phyloP scores from a whole-genome alignment of 805 yeast species.

The Starmerella cellae region DNA sequence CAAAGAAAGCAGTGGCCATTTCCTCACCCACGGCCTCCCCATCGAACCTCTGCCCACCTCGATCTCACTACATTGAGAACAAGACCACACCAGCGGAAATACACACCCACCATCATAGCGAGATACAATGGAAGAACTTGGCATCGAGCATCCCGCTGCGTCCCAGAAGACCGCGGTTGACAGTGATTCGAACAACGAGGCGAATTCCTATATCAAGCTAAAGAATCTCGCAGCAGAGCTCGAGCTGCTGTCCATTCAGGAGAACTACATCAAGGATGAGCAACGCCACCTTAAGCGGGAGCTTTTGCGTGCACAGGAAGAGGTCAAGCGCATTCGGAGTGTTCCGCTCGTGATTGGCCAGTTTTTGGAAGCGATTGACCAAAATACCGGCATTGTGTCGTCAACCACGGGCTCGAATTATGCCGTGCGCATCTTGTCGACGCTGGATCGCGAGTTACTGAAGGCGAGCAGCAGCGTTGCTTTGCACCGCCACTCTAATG shows the following conservation, averaged over 20 bases:
- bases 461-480: conserved; percentile 95
- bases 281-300: conserved; percentile 93
- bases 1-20: too few relatives aligned
- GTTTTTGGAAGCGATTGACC: conserved; percentile 93
- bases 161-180: conserved; percentile 1
- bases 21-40: too few relatives aligned
- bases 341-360: conserved; percentile 98
- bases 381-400: conserved; percentile 89
- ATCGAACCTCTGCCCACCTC: too few relatives aligned
- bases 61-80: too few relatives aligned
- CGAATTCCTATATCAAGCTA: conserved; percentile 68
- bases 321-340: conserved; percentile 91
- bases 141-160: conserved; percentile 12
- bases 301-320: conserved; percentile 92
- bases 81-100: not conserved
- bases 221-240: conserved; percentile 85
- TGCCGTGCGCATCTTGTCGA: conserved; percentile 87
- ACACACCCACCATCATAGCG: not conserved
- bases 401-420: conserved; percentile 96
- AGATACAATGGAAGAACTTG: conserved; percentile 21
- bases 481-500: conserved; percentile 94
- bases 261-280: conserved; percentile 94
- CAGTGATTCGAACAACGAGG: conserved; percentile 10
- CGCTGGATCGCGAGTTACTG: conserved; percentile 84
- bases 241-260: conserved; percentile 74